A percentile compares a stretch with the other conserved stretches of the same genome.
Conservation (phyloP, 2,329 filamentous ascomycete species). For the Coccinonectria pachysandricola region DNA sequence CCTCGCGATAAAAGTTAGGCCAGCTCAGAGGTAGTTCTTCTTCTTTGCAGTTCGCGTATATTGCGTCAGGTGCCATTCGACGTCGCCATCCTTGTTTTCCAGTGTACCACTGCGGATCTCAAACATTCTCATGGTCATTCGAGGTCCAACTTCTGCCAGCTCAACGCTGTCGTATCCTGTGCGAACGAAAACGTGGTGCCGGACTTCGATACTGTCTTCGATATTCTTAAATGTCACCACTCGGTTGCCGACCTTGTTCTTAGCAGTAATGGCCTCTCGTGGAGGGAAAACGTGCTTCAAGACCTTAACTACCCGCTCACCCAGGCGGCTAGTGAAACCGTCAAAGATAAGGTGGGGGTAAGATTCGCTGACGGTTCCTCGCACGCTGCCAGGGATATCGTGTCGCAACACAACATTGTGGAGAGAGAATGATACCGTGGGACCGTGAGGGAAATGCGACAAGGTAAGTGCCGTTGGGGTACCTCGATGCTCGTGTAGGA, state of each 20-base stretch:
- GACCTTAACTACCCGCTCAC: conserved; percentile 75
- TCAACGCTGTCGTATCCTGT: conserved; percentile 86
- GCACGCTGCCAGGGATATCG: conserved; percentile 79
- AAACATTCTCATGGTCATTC: conserved; percentile 96
- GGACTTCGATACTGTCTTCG: conserved; percentile 85
- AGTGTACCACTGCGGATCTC: conserved; percentile 86
- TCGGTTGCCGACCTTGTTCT: conserved; percentile 70
- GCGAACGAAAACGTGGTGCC: conserved; percentile 75
- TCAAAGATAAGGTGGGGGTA: conserved; percentile 96
- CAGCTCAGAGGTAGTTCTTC: conserved; percentile 77
- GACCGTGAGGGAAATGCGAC: conserved; percentile 80
- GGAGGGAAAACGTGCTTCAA: conserved; percentile 93
- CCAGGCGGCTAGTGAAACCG: conserved; percentile 73
- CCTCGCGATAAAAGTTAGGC: too few species aligned
- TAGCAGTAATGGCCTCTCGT: conserved; percentile 60
- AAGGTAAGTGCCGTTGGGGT: conserved; percentile 83
- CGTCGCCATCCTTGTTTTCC: conserved; percentile 89
- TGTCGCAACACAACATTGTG: conserved; percentile 89
- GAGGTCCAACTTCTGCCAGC: conserved; percentile 77
- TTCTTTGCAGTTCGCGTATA: conserved; percentile 90
- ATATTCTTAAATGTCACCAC: conserved; percentile 93
- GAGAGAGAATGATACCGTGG: conserved; percentile 68
- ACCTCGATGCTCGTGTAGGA: conserved; percentile 87
- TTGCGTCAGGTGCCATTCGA: conserved; percentile 93
- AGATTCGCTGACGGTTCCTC: conserved; percentile 81